These are phyloP conservation scores for Morella rubra DNA, from an alignment of 306 rosid species.

Conservation along the genomic window DNA sequence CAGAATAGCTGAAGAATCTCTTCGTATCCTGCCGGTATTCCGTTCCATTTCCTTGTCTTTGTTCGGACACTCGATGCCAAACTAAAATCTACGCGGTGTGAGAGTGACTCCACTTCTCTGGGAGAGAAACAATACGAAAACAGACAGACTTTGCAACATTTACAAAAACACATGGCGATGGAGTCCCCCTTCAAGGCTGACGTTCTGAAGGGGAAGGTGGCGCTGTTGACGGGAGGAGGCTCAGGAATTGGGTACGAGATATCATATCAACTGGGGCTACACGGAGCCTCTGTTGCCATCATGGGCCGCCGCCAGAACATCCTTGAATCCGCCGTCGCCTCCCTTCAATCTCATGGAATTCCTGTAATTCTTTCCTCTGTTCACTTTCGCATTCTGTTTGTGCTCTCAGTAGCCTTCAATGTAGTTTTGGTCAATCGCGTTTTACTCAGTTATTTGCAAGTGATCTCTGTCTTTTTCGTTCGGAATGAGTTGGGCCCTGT, in stretches of 20 bases:
- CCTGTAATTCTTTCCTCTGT: conserved; percentile 30
- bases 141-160: not conserved
- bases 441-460: no score
- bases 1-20: no score
- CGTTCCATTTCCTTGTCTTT: no score
- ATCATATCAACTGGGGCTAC: conserved; percentile 68
- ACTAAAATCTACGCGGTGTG: no score
- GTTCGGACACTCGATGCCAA: no score
- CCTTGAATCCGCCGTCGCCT: conserved; percentile 64
- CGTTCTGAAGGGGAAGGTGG: conserved; percentile 71
- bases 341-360: conserved; percentile 62
- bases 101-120: no score
- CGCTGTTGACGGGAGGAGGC: conserved; percentile 84
- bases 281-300: conserved; percentile 81
- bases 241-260: conserved; percentile 90
- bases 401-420: not conserved
- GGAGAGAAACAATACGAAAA: no score
- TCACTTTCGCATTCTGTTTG: not conserved
- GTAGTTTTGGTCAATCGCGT: not conserved
- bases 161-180: conserved; percentile 3
- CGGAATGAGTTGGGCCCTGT: conserved; percentile 3
- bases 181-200: conserved; percentile 66
- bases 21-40: no score
- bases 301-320: conserved; percentile 85
- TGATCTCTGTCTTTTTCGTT: not conserved